Evolutionary conservation across 345 rosid genomes (phyloP), one percentile per base, ranked within the genome.

Genomic region (Sonneratia caseolaris): DNA sequence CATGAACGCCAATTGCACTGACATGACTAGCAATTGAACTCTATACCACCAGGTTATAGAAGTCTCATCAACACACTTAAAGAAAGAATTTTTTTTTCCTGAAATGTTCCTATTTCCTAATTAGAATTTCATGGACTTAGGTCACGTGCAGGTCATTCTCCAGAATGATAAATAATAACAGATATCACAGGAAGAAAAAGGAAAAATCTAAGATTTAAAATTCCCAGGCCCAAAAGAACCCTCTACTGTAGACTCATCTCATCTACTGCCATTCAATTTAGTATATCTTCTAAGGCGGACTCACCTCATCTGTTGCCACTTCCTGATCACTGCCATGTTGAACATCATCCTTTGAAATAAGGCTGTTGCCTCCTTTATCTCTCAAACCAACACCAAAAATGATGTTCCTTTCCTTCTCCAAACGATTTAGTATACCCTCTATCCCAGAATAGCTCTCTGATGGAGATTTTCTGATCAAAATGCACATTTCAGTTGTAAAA

Each of bases 361-460:
- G 69, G 76, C 77, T 45, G 72, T 10, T 75, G 59, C 66, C 82
- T 59, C 73, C 86, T 79, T 79, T 85, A 72, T 73, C 86, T 47
- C 81, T 81, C 75, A 83, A 82, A 79, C 80, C 83, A 71, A 86
- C 69, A 74, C 96, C 93, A 24, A 90, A 82, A 64, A 82, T 84
- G 57, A 75, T 69, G 80, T 86, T 88, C 84, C 97, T 86, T 78
- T 95, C 93, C 80, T 83, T 91, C 85, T 92, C 93, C 77, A 95
- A 76, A 62, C 96, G 85, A 59, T 76, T 84, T 75, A 95, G 79
- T 76, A 95, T 88, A 62, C 99, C 99, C 76, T 89, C 91, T 74
- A 92, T 80, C 61, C 99, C 99, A 74, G 84, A 83, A 70, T 83
- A 85, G 70, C 79, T 81, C 70, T 72, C 75, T 7, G 24, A 71